Percentiles rank a stretch among this genome's conserved stretches.
These are phyloP conservation scores for Ceratobasidium sp. DNA, from an alignment of 1,284 basidiomycete genomes.

Conservation along the genomic window DNA sequence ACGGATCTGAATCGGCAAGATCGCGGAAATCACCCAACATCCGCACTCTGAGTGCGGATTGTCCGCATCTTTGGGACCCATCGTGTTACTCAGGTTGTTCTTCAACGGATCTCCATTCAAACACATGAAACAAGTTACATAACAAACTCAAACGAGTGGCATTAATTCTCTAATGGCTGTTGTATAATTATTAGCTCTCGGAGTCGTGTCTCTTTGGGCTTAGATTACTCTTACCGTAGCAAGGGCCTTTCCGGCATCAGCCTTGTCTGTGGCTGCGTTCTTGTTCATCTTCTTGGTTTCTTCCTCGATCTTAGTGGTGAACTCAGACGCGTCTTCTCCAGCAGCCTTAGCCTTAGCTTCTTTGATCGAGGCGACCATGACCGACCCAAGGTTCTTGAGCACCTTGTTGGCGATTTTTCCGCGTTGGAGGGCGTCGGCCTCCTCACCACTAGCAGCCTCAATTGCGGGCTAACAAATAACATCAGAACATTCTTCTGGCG, in stretches of 20 bases:
- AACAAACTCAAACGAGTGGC: not conserved
- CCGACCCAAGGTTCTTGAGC: constrained; percentile 33
- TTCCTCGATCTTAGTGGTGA: constrained; percentile 19
- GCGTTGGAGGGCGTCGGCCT: constrained; percentile 32
- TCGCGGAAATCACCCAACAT: too few relatives aligned
- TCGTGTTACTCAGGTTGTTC: not conserved
- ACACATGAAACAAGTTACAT: constrained; percentile 25
- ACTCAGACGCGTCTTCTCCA: constrained; percentile 25
- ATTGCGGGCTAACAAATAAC: constrained; percentile 20
- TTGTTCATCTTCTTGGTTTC: constrained; percentile 36
- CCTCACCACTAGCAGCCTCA: constrained; percentile 21
- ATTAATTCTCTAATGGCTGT: constrained; percentile 17
- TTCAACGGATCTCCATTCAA: constrained; percentile 31
- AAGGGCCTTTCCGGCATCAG: constrained; percentile 26
- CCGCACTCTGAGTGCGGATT: too few relatives aligned
- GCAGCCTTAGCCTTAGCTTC: constrained; percentile 36
- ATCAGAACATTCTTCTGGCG: not conserved
- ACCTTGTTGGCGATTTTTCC: constrained; percentile 39
- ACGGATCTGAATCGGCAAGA: too few relatives aligned
- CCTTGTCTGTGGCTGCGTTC: constrained; percentile 31
- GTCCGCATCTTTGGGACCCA: too few relatives aligned
- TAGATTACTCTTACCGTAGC: constrained; percentile 13
- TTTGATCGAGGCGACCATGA: constrained; percentile 35
- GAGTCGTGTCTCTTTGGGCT: not conserved
- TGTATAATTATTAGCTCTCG: not conserved